Percentiles rank a stretch among this genome's conserved stretches.
These are phyloP conservation scores for Trichocladium antarcticum DNA, from an alignment of 495 filamentous ascomycete genomes.

Conservation along the genomic window DNA sequence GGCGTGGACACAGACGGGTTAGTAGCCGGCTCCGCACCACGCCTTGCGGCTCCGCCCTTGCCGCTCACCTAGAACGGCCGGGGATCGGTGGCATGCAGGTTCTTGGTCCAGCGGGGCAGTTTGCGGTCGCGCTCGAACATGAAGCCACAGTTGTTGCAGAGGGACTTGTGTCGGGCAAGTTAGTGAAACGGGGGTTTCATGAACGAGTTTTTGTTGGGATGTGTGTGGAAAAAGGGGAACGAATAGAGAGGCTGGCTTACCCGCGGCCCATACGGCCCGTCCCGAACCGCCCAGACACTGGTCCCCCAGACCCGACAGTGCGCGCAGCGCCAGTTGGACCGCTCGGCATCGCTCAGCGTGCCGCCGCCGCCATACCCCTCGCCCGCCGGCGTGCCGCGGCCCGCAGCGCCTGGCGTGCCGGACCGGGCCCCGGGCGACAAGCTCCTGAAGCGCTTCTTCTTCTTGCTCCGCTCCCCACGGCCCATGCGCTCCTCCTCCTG, in stretches of 20 bases:
- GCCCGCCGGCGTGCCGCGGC: conserved; percentile 63
- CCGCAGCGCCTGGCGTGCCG: conserved; percentile 56
- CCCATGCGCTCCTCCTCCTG: conserved; percentile 57
- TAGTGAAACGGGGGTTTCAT: no score
- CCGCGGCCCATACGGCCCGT: conserved; percentile 75
- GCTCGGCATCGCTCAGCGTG: conserved; percentile 67
- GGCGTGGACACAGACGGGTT: neutral
- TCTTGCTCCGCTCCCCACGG: conserved; percentile 78
- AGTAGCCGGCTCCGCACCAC: neutral
- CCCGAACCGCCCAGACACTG: conserved; percentile 86
- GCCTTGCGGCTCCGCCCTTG: neutral
- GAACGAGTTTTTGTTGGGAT: conserved; percentile 6
- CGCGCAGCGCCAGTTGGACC: conserved; percentile 75
- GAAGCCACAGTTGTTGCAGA: conserved; percentile 91
- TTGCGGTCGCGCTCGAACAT: conserved; percentile 77
- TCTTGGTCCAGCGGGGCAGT: conserved; percentile 71
- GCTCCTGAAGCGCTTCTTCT: conserved; percentile 86
- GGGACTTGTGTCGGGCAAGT: no score
- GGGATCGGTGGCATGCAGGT: conserved; percentile 48
- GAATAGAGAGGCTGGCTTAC: conserved; percentile 46
- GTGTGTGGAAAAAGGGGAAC: neutral
- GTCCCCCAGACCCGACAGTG: conserved; percentile 84
- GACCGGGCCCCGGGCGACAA: conserved; percentile 53
- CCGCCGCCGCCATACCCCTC: conserved; percentile 52
- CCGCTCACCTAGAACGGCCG: conserved; percentile 27